Conservation (phyloP, 2,329 filamentous ascomycete species). For the Fusarium redolens region DNA sequence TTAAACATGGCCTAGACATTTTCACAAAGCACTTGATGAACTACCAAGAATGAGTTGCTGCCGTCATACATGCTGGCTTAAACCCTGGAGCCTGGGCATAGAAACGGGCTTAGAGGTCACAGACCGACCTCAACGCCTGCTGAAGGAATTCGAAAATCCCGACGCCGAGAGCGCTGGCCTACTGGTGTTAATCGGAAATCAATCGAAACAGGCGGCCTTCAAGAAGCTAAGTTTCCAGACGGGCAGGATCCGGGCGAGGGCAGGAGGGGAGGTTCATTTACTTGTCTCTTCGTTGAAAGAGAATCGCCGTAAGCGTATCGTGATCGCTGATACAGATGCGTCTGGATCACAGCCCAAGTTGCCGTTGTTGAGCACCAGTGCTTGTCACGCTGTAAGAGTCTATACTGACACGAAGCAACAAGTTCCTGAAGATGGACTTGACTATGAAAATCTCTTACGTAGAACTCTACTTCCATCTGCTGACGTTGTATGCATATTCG, state of each 20-base stretch:
- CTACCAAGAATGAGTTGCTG: slow-evolving; percentile 11
- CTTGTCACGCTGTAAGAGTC: slow-evolving; percentile 5
- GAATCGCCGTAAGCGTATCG: neutral
- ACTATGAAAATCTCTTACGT: slow-evolving; percentile 2
- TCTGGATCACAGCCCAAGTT: neutral
- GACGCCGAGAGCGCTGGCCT: slow-evolving; percentile 7
- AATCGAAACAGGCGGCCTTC: slow-evolving; percentile 17
- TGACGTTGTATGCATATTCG: slow-evolving; percentile 32
- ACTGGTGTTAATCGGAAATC: slow-evolving; percentile 15
- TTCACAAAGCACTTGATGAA: too few species aligned
- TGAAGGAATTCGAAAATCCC: slow-evolving; percentile 14
- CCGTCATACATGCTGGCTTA: slow-evolving; percentile 23
- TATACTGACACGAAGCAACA: neutral
- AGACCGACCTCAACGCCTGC: slow-evolving; percentile 16
- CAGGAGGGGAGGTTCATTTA: slow-evolving; percentile 13
- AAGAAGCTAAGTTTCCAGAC: slow-evolving; percentile 2
- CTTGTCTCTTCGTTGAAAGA: slow-evolving; percentile 10
- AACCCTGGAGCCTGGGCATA: slow-evolving; percentile 2
- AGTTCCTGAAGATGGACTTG: neutral
- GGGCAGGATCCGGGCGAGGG: neutral
- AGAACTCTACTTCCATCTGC: slow-evolving; percentile 22
- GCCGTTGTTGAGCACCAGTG: neutral
- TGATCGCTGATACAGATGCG: slow-evolving; percentile 14
- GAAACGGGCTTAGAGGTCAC: slow-evolving; percentile 17
- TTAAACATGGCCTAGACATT: too few species aligned